A percentile compares a stretch with the other conserved stretches of the same genome.
Conservation (phyloP, 352 stramenopile species). For the Phytopythium boreale region DNA sequence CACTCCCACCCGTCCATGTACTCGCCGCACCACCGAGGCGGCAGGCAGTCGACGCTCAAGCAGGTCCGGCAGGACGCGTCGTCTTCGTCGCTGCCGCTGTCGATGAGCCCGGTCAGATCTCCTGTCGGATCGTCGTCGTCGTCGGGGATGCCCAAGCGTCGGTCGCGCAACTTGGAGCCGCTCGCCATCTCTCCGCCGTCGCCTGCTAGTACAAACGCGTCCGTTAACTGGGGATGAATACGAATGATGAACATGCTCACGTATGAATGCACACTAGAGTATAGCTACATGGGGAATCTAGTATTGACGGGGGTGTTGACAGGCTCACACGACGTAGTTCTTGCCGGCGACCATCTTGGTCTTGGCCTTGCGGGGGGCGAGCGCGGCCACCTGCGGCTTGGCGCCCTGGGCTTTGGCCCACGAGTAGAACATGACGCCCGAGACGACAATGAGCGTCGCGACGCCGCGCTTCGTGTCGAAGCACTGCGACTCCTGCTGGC, state of each 20-base stretch:
- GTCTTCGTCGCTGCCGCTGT: neutral
- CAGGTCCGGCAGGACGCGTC: slow-evolving; percentile 30
- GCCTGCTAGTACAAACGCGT: neutral
- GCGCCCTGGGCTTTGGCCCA: slow-evolving; percentile 75
- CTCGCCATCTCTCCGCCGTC: neutral
- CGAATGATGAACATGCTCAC: neutral
- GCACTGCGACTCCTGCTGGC: slow-evolving; percentile 82
- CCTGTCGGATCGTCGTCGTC: slow-evolving; percentile 9
- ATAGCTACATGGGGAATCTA: neutral
- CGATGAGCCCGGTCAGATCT: slow-evolving; percentile 35
- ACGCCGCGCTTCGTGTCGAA: slow-evolving; percentile 82
- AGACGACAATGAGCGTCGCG: slow-evolving; percentile 76
- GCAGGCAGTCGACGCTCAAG: slow-evolving; percentile 32
- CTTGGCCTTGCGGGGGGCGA: slow-evolving; percentile 18
- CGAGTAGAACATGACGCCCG: slow-evolving; percentile 84
- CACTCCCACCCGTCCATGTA: slow-evolving; percentile 1
- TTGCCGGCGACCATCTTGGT: slow-evolving; percentile 58
- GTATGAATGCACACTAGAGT: too few species aligned
- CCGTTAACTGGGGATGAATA: neutral
- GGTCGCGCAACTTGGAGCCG: slow-evolving; percentile 53
- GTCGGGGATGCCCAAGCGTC: slow-evolving; percentile 35
- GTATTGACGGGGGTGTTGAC: neutral
- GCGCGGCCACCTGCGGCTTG: slow-evolving; percentile 15
- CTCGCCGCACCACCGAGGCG: neutral
- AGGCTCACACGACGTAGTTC: slow-evolving; percentile 62